Conservation (phyloP, 1,139 yeast species). For the Dujonia santamariae region DNA sequence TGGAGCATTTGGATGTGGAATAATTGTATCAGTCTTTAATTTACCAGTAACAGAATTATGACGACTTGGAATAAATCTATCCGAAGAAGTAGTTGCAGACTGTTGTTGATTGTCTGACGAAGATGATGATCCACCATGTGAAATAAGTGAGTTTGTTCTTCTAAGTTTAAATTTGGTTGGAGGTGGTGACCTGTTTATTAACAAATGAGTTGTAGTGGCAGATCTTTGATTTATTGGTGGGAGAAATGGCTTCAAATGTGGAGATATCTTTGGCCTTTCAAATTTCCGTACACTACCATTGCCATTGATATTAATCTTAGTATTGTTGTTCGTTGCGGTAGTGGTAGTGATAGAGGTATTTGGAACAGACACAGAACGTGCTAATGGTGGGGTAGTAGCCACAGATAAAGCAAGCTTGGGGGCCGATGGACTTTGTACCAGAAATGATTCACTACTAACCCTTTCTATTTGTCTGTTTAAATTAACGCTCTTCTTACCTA, state of each 20-base stretch:
- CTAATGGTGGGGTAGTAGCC: not conserved
- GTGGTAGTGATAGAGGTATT: not conserved
- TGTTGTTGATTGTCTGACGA: conserved; percentile 21
- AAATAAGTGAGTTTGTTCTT: conserved; percentile 34
- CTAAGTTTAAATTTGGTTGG: conserved; percentile 27
- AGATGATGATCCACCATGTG: conserved; percentile 22
- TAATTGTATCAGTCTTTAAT: conserved; percentile 26
- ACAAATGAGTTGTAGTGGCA: conserved; percentile 16
- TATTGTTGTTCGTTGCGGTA: not conserved
- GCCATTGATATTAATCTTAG: not conserved
- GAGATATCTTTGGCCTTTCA: conserved; percentile 13
- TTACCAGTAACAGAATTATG: conserved; percentile 43
- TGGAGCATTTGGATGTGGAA: conserved; percentile 46
- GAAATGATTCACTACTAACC: conserved; percentile 14
- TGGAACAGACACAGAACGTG: not conserved
- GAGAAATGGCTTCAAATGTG: conserved; percentile 5
- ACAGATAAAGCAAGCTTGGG: not conserved
- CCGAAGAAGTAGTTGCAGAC: conserved; percentile 24
- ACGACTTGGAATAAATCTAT: conserved; percentile 46
- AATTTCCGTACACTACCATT: conserved; percentile 8
- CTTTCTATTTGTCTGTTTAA: conserved; percentile 8
- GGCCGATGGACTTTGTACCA: conserved; percentile 6
- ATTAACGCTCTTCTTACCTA: conserved; percentile 2
- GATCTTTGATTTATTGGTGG: conserved; percentile 19
- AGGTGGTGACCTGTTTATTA: conserved; percentile 10